Conservation (phyloP, 78 protist genomes). For the Dictyostelium capitatum region DNA sequence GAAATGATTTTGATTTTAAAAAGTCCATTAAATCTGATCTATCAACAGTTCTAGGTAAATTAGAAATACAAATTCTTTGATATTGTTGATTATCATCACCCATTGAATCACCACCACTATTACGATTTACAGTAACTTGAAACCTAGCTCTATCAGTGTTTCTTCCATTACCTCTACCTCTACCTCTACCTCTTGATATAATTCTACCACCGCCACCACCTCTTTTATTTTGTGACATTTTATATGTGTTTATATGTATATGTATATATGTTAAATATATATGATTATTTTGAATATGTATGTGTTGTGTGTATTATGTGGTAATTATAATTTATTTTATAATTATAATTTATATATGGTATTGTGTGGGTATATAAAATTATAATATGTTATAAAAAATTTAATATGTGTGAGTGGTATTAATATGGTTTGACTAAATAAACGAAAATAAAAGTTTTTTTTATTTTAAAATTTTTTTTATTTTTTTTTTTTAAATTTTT, state of each 20-base stretch:
- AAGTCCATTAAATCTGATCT: conserved; percentile 27
- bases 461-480: too few species aligned
- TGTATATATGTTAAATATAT: too few species aligned
- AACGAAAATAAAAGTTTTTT: too few species aligned
- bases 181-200: conserved; percentile 7
- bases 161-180: conserved; percentile 43
- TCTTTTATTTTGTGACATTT: conserved; percentile 1
- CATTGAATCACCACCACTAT: background rate
- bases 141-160: background rate
- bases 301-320: background rate
- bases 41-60: conserved; percentile 41
- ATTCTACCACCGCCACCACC: conserved; percentile 39
- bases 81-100: background rate
- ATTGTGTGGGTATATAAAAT: too few species aligned
- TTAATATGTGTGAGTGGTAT: too few species aligned
- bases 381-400: too few species aligned
- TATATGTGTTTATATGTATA: background rate
- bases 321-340: too few species aligned
- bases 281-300: too few species aligned
- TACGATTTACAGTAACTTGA: background rate
- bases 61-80: conserved; percentile 9
- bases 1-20: conserved; percentile 24
- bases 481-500: too few species aligned
- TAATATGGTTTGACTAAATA: too few species aligned
- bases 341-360: too few species aligned